A percentile compares a stretch with the other conserved stretches of the same genome.
Conservation (phyloP, 768 basidiomycete genomes). For the Kwoniella dejecticola region DNA sequence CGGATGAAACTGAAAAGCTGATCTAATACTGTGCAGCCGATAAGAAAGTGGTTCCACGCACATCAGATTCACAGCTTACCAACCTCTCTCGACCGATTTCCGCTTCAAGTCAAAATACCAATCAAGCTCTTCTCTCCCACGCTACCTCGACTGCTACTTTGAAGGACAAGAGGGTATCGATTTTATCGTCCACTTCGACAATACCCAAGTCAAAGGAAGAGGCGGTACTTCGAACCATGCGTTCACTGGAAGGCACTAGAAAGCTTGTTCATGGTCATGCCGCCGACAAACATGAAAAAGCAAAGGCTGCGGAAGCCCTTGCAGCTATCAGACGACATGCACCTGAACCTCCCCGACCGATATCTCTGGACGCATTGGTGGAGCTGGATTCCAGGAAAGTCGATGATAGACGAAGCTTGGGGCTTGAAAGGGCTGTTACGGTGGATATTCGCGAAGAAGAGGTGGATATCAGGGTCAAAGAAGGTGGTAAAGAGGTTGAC, state of each 20-base stretch:
- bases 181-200: constrained; percentile 20
- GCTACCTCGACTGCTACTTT: constrained; percentile 21
- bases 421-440: constrained; percentile 21
- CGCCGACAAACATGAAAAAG: neutral
- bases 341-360: constrained; percentile 41
- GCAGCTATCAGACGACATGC: constrained; percentile 34
- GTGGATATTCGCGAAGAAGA: constrained; percentile 25
- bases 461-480: constrained; percentile 9
- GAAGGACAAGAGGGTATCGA: constrained; percentile 25
- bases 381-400: constrained; percentile 16
- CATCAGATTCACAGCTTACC: constrained; percentile 28
- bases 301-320: constrained; percentile 32
- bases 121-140: neutral
- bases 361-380: constrained; percentile 26
- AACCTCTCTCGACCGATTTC: constrained; percentile 22
- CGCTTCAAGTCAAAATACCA: constrained; percentile 6
- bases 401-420: constrained; percentile 31
- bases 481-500: constrained; percentile 25
- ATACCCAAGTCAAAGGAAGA: constrained; percentile 37
- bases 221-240: constrained; percentile 38
- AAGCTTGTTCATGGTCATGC: constrained; percentile 8
- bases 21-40: constrained; percentile 10
- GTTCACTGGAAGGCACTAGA: constrained; percentile 35
- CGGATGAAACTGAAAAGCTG: neutral
- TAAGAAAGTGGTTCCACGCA: constrained; percentile 33